A percentile compares a stretch with the other conserved stretches of the same genome.
phyloP scores from a whole-genome alignment of 768 basidiomycete genomes.

The Glaciozyma antarctica region DNA sequence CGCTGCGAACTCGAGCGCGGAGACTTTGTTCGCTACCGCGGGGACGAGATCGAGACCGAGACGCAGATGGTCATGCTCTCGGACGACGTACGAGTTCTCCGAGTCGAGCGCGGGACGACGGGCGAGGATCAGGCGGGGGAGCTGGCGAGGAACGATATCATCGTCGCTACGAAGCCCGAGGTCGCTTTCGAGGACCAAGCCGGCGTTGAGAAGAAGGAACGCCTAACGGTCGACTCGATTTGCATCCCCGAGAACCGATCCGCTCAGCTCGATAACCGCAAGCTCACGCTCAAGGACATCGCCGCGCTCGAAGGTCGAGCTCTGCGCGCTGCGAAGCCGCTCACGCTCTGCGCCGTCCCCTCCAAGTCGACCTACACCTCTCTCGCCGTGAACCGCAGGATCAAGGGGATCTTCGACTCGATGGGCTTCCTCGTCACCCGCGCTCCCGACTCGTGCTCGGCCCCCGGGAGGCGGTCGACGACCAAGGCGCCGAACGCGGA shows the following conservation, averaged over 20 bases:
- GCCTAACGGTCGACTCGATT: constrained; percentile 9
- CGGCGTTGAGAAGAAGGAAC: constrained; percentile 46
- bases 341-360: background rate
- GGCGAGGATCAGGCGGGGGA: constrained; percentile 38
- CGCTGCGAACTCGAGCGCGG: constrained; percentile 47
- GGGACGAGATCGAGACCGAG: constrained; percentile 38
- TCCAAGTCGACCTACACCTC: background rate
- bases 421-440: constrained; percentile 15
- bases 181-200: constrained; percentile 39
- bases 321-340: background rate
- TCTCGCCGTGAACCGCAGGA: background rate
- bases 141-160: constrained; percentile 43
- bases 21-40: constrained; percentile 50
- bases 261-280: constrained; percentile 27
- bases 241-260: background rate
- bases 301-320: background rate
- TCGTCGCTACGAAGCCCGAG: constrained; percentile 50
- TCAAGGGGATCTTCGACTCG: constrained; percentile 5
- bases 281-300: constrained; percentile 15
- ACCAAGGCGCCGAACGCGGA: background rate
- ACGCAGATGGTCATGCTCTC: constrained; percentile 27
- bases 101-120: constrained; percentile 36
- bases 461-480: background rate
- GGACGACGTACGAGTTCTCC: constrained; percentile 40
- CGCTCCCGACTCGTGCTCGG: background rate